Evolutionary conservation across 1,284 basidiomycete genomes (phyloP).

Genomic region (Tylopilus sp.): DNA sequence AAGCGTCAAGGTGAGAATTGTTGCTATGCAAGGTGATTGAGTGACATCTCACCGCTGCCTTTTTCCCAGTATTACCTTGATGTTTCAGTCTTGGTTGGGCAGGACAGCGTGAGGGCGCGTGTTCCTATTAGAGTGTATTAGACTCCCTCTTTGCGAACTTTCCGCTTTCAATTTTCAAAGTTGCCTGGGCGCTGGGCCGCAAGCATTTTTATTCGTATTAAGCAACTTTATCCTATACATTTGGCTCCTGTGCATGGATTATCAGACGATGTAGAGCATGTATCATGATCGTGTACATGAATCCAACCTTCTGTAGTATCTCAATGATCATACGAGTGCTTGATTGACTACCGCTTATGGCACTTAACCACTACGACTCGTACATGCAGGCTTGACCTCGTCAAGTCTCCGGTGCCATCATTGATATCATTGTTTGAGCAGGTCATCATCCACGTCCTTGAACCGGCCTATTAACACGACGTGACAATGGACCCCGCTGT

Average conservation of each 20-base stretch:
- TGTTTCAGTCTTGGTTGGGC: conserved; percentile 57
- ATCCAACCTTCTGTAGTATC: too few relatives aligned
- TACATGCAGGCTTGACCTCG: background rate
- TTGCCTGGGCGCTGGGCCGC: background rate
- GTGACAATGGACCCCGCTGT: conserved; percentile 36
- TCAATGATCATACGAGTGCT: too few relatives aligned
- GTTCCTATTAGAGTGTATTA: conserved; percentile 56
- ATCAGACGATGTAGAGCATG: conserved; percentile 7
- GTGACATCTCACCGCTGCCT: conserved; percentile 9
- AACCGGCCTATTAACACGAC: background rate
- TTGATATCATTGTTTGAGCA: background rate
- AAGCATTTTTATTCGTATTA: conserved; percentile 2
- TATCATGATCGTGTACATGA: background rate
- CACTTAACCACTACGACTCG: background rate
- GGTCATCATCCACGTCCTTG: background rate
- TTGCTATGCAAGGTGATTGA: conserved; percentile 5
- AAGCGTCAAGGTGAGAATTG: conserved; percentile 52
- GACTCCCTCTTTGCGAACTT: conserved; percentile 2
- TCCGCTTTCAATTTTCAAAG: background rate
- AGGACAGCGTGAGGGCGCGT: conserved; percentile 55
- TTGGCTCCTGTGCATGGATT: background rate
- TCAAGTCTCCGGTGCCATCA: background rate
- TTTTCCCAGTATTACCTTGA: conserved; percentile 61
- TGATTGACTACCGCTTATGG: conserved; percentile 7
- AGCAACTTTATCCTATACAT: background rate